Conservation (phyloP, 768 basidiomycete genomes). For the Mycena leptocephala region DNA sequence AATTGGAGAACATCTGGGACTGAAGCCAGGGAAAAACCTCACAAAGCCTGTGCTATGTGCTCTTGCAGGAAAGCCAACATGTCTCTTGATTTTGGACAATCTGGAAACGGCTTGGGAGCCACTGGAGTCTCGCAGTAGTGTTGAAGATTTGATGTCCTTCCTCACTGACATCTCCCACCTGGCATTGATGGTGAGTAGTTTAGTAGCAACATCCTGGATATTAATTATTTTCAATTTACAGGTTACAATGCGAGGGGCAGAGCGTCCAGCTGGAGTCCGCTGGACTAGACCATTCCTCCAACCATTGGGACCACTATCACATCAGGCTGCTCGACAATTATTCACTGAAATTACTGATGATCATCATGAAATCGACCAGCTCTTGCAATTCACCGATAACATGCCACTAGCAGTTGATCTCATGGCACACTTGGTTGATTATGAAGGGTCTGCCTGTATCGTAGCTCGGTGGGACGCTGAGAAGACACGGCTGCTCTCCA, state of each 20-base stretch:
- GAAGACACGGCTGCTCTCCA: too few relatives aligned
- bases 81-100: background rate
- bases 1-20: background rate
- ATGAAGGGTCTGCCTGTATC: background rate
- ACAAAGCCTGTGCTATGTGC: background rate
- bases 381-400: too few relatives aligned
- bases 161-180: background rate
- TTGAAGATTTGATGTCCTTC: background rate
- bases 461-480: background rate
- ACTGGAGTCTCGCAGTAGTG: background rate
- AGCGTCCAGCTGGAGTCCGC: too few relatives aligned
- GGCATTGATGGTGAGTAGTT: background rate
- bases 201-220: background rate
- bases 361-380: too few relatives aligned
- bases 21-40: background rate
- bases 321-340: too few relatives aligned
- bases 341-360: too few relatives aligned
- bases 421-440: slow-evolving; percentile 12
- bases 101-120: background rate
- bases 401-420: background rate
- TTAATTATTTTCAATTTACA: background rate
- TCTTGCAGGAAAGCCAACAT: background rate
- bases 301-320: too few relatives aligned
- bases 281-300: too few relatives aligned
- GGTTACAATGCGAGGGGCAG: background rate